phyloP scores from a whole-genome alignment of 140 eudicot genomes.

The Stevia rebaudiana region DNA sequence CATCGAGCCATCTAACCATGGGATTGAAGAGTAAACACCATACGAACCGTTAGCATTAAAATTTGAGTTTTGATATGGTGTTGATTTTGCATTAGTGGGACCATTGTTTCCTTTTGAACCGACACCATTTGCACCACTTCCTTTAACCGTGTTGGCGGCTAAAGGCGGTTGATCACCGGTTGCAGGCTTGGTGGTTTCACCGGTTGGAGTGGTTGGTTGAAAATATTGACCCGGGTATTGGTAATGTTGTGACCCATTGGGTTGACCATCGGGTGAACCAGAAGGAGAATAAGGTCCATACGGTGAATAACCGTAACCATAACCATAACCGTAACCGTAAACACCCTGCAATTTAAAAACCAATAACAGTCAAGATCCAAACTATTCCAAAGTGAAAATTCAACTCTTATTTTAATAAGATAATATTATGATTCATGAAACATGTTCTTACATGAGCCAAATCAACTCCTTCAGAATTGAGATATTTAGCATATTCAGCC shows the following conservation, averaged over 20 bases:
- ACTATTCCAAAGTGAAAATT: background rate
- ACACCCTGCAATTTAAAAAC: constrained; percentile 39
- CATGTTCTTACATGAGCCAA: constrained; percentile 46
- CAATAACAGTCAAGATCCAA: background rate
- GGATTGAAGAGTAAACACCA: constrained; percentile 45
- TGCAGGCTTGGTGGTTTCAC: constrained; percentile 29
- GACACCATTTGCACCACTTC: constrained; percentile 28
- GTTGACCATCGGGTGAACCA: constrained; percentile 59
- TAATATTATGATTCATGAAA: background rate
- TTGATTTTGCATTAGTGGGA: constrained; percentile 25
- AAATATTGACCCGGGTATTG: constrained; percentile 56
- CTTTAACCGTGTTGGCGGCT: constrained; percentile 36
- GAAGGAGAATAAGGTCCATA: constrained; percentile 52
- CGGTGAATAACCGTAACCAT: constrained; percentile 52
- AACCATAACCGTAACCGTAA: constrained; percentile 57
- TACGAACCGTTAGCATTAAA: constrained; percentile 35
- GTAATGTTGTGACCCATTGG: constrained; percentile 60
- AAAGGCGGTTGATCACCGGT: constrained; percentile 30
- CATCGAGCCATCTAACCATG: constrained; percentile 50
- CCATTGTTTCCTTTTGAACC: constrained; percentile 42
- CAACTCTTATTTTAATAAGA: background rate
- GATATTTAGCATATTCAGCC: constrained; percentile 41
- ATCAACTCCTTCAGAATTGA: constrained; percentile 32
- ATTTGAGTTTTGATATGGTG: constrained; percentile 36
- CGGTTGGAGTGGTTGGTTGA: constrained; percentile 38